Conservation (phyloP, 225 moss, liverwort and hornwort species). For the Physcomitrium patens region DNA sequence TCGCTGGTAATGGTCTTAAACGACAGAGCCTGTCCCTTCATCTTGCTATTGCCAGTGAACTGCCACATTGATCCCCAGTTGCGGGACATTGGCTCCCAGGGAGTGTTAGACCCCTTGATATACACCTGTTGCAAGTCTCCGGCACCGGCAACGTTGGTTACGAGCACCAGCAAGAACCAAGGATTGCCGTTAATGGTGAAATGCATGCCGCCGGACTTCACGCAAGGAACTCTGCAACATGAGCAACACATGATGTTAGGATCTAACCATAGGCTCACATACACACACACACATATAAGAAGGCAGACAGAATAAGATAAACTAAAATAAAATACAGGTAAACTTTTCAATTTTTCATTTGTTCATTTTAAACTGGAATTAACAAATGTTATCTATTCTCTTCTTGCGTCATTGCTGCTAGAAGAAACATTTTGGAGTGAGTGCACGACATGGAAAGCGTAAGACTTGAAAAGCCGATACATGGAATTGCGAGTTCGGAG, state of each 20-base stretch:
- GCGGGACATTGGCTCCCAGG: slow-evolving; percentile 43
- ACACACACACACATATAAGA: no score
- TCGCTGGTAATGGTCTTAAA: slow-evolving; percentile 60
- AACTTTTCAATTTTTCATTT: no score
- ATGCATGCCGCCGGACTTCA: slow-evolving; percentile 55
- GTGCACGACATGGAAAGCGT: not conserved
- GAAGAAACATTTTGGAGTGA: not conserved
- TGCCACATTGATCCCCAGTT: slow-evolving; percentile 74
- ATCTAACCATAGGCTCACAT: no score
- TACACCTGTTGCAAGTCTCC: slow-evolving; percentile 66
- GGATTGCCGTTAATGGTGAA: slow-evolving; percentile 65
- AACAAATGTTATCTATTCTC: no score
- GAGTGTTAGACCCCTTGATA: slow-evolving; percentile 44
- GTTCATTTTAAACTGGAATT: no score
- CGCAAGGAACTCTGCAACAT: slow-evolving; percentile 44
- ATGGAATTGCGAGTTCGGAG: not conserved
- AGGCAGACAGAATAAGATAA: no score
- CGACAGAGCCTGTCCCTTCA: slow-evolving; percentile 52
- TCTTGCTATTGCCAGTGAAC: slow-evolving; percentile 51
- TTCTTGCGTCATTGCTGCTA: no score
- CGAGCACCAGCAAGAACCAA: slow-evolving; percentile 54
- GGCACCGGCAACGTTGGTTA: slow-evolving; percentile 58
- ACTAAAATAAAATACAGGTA: no score
- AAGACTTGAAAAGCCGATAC: not conserved
- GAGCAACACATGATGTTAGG: not conserved